A percentile compares a stretch with the other conserved stretches of the same genome.
Conservation (phyloP, 306 rosid genomes). For the Psophocarpus tetragonolobus region DNA sequence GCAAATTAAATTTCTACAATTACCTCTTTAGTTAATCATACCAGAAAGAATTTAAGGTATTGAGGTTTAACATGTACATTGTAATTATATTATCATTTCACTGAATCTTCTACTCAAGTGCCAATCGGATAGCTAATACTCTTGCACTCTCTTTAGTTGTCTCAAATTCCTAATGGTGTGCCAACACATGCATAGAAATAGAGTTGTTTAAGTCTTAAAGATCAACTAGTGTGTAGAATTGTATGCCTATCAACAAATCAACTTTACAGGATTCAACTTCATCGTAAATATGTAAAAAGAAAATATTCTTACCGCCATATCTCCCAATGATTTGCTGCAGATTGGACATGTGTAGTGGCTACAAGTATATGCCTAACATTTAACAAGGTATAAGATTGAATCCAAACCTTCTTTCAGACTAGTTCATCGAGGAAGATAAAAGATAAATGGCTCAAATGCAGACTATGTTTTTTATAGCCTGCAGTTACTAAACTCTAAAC, state of each 20-base stretch:
- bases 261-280: slow-evolving; percentile 4
- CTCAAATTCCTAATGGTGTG: slow-evolving; percentile 7
- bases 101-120: slow-evolving; percentile 3
- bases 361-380: slow-evolving; percentile 86
- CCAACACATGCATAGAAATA: slow-evolving; percentile 6
- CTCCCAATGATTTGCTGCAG: slow-evolving; percentile 99
- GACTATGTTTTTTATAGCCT: background rate
- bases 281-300: slow-evolving; percentile 11
- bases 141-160: background rate
- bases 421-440: background rate
- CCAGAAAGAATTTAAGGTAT: background rate
- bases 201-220: slow-evolving; percentile 10
- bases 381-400: slow-evolving; percentile 39
- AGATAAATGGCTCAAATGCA: background rate
- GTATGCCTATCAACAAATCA: slow-evolving; percentile 20
- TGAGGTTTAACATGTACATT: slow-evolving; percentile 4
- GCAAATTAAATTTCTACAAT: background rate
- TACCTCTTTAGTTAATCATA: slow-evolving; percentile 8
- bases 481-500: background rate
- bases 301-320: slow-evolving; percentile 84
- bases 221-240: slow-evolving; percentile 12
- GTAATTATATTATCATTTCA: slow-evolving; percentile 4
- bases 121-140: background rate
- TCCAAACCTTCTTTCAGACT: slow-evolving; percentile 15
- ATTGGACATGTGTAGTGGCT: slow-evolving; percentile 98